Conservation (phyloP, 2,329 filamentous ascomycete genomes). For the Trichoderma koningii region DNA sequence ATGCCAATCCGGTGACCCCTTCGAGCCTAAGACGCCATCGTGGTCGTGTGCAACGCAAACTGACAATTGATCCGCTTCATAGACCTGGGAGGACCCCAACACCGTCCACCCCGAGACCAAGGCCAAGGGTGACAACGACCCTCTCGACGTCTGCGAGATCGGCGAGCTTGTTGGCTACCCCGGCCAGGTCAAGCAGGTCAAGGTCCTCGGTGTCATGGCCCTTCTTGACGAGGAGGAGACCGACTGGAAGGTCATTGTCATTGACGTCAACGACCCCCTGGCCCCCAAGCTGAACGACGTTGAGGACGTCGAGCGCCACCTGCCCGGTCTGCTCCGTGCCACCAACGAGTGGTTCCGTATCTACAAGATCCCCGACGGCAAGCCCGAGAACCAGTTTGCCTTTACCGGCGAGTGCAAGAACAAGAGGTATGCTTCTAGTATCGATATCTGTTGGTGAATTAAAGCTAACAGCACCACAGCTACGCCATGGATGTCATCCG, state of each 20-base stretch:
- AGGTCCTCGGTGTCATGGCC: constrained; percentile 99
- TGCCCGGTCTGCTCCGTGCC: constrained; percentile 92
- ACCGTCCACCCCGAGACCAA: constrained; percentile 96
- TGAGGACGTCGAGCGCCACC: constrained; percentile 97
- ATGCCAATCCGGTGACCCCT: constrained; percentile 9
- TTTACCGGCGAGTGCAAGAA: constrained; percentile 99
- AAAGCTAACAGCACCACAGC: constrained; percentile 44
- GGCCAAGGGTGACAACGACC: constrained; percentile 99
- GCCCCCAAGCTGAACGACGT: constrained; percentile 97
- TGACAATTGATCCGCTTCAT: constrained; percentile 27
- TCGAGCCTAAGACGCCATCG: constrained; percentile 22
- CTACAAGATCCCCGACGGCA: constrained; percentile 99
- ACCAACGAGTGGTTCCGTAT: constrained; percentile 99
- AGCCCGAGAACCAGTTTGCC: constrained; percentile 99
- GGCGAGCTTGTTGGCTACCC: constrained; percentile 95
- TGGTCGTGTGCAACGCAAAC: neutral
- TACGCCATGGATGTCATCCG: constrained; percentile 95
- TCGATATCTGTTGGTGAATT: neutral
- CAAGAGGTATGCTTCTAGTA: constrained; percentile 68
- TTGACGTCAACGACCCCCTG: constrained; percentile 96
- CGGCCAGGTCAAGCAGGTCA: constrained; percentile 99
- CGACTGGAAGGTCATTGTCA: constrained; percentile 99
- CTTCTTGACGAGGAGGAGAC: constrained; percentile 99
- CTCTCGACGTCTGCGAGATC: constrained; percentile 98
- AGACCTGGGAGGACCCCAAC: constrained; percentile 99